Percentiles rank a stretch among this genome's conserved stretches.
These are phyloP conservation scores for Trichoderma atroviride DNA, from an alignment of 2,329 filamentous ascomycete genomes.

Conservation along the genomic window DNA sequence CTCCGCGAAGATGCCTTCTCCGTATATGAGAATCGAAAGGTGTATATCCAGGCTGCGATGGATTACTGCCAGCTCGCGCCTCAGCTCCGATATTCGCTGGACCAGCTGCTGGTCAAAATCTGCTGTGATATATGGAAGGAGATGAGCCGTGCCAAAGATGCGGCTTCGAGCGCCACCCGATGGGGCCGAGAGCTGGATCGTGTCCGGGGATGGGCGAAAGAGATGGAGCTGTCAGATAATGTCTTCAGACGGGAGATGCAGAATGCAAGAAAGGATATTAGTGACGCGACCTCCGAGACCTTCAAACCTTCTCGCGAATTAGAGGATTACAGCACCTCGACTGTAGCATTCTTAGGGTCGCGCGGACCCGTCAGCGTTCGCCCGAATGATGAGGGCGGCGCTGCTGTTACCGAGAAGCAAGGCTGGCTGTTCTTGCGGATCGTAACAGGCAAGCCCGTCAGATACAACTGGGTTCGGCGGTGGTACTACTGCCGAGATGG, in stretches of 20 bases:
- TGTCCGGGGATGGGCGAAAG: conserved; percentile 87
- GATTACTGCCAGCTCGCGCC: conserved; percentile 90
- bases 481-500: conserved; percentile 98
- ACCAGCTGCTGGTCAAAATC: conserved; percentile 82
- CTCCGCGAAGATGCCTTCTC: conserved; percentile 94
- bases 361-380: conserved; percentile 68
- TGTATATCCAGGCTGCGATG: conserved; percentile 88
- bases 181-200: conserved; percentile 85
- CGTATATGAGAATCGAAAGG: conserved; percentile 87
- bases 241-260: conserved; percentile 82
- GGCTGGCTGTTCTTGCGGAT: conserved; percentile 89
- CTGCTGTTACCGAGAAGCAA: conserved; percentile 75
- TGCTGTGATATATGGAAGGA: conserved; percentile 89
- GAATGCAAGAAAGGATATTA: conserved; percentile 76
- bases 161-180: conserved; percentile 63
- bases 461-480: conserved; percentile 84
- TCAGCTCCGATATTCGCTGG: conserved; percentile 79
- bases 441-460: conserved; percentile 81
- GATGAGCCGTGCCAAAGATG: conserved; percentile 72
- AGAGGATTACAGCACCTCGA: conserved; percentile 88
- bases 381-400: conserved; percentile 51
- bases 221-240: conserved; percentile 89
- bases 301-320: conserved; percentile 86
- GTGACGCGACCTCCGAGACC: conserved; percentile 70
- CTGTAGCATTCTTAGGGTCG: conserved; percentile 81